phyloP scores from a whole-genome alignment of 495 filamentous ascomycete genomes.

The Polyplosphaeria fusca region DNA sequence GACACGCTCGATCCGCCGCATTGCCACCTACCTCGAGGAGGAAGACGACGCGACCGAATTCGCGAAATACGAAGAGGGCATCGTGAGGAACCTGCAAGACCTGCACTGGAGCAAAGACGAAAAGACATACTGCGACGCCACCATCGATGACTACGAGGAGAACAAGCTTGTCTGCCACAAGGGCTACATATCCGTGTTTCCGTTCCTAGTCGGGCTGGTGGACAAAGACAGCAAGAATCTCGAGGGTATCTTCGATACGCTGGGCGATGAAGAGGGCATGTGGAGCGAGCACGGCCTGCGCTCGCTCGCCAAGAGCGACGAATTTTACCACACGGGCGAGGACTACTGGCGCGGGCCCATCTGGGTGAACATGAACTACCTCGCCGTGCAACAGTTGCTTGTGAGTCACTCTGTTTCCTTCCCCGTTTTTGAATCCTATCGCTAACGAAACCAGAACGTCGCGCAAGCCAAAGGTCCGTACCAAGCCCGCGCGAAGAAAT shows the following conservation, averaged over 20 bases:
- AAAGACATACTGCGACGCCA: conserved; percentile 88
- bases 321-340: conserved; percentile 82
- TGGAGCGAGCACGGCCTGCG: conserved; percentile 84
- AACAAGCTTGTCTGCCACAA: conserved; percentile 88
- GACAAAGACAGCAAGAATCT: conserved; percentile 68
- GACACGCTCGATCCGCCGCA: conserved; percentile 72
- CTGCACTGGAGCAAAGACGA: conserved; percentile 82
- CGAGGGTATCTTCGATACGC: conserved; percentile 68
- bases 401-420: conserved; percentile 53
- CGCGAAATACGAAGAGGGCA: conserved; percentile 68
- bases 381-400: conserved; percentile 75
- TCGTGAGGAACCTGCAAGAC: conserved; percentile 85
- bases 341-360: conserved; percentile 97
- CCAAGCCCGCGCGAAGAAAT: conserved; percentile 61
- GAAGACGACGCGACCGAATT: conserved; percentile 71
- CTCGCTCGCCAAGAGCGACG: conserved; percentile 79
- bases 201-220: conserved; percentile 81
- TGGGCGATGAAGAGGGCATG: conserved; percentile 76
- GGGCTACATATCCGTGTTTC: conserved; percentile 92
- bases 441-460: conserved; percentile 48
- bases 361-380: conserved; percentile 97
- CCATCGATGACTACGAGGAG: conserved; percentile 94
- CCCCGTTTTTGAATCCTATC: neutral
- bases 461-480: conserved; percentile 63
- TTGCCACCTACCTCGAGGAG: conserved; percentile 69